phyloP scores from a whole-genome alignment of 352 stramenopile species.

The Phytophthora pluvialis region DNA sequence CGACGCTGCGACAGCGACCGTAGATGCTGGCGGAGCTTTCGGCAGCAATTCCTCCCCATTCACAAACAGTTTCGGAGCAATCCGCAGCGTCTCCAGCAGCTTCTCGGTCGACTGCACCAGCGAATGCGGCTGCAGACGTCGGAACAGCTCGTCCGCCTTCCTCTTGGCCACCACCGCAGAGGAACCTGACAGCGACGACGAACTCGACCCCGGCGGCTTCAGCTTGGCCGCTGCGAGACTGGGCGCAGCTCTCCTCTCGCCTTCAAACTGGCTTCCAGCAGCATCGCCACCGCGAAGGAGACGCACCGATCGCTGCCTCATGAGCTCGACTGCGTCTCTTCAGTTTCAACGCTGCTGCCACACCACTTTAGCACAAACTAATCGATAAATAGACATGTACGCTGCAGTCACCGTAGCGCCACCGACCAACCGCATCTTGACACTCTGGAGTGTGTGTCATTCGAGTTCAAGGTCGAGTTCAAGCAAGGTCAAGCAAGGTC shows the following conservation, averaged over 20 bases:
- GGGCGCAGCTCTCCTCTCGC: not conserved
- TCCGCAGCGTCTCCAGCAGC: conserved; percentile 36
- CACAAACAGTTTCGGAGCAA: conserved; percentile 39
- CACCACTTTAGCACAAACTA: not conserved
- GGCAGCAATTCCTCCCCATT: conserved; percentile 45
- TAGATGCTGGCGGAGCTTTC: conserved; percentile 18
- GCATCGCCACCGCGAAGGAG: conserved; percentile 12
- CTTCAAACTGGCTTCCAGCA: conserved; percentile 1
- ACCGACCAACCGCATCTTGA: not conserved
- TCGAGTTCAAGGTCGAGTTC: no score
- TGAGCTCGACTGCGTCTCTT: not conserved
- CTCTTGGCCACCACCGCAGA: conserved; percentile 21
- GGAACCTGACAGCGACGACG: conserved; percentile 1
- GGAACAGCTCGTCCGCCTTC: conserved; percentile 60
- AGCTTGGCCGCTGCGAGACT: not conserved
- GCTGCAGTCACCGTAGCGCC: not conserved
- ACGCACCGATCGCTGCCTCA: conserved; percentile 19
- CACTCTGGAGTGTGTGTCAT: no score
- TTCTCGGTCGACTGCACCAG: conserved; percentile 66
- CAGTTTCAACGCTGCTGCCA: not conserved
- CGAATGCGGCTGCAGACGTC: conserved; percentile 57
- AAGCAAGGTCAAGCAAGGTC: no score
- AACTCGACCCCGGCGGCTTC: conserved; percentile 5
- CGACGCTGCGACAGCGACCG: conserved; percentile 20
- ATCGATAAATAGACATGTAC: not conserved